A percentile compares a stretch with the other conserved stretches of the same genome.
Conservation (phyloP, 1,284 basidiomycete species). For the Cryptococcus amylolentus region DNA sequence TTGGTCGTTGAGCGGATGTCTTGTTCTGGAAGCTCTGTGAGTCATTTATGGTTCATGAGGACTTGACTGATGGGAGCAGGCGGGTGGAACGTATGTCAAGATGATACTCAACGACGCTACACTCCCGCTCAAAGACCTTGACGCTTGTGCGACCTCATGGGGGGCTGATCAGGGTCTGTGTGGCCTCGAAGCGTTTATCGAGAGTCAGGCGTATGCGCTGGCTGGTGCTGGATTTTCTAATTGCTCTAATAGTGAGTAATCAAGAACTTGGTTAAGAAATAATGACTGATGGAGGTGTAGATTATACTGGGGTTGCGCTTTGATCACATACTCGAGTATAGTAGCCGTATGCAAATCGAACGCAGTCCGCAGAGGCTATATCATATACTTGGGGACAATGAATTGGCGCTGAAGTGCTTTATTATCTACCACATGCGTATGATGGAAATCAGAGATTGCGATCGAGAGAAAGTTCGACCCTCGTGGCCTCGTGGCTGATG, state of each 20-base stretch:
- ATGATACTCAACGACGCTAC: conserved; percentile 33
- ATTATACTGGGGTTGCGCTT: too few relatives aligned
- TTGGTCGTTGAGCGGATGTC: conserved; percentile 22
- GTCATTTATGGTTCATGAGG: neutral
- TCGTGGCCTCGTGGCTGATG: too few relatives aligned
- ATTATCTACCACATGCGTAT: too few relatives aligned
- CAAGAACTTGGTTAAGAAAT: too few relatives aligned
- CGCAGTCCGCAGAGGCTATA: too few relatives aligned
- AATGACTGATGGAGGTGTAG: too few relatives aligned
- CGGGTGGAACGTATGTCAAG: conserved; percentile 17
- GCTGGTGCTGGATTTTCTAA: conserved; percentile 1
- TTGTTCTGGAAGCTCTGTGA: neutral
- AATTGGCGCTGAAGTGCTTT: too few relatives aligned
- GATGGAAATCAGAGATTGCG: too few relatives aligned
- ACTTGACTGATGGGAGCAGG: neutral
- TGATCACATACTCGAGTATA: too few relatives aligned
- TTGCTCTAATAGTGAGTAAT: conserved; percentile 2
- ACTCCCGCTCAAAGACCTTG: conserved; percentile 10
- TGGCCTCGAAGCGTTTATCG: conserved; percentile 20
- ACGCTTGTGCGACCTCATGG: conserved; percentile 10
- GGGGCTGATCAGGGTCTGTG: conserved; percentile 19
- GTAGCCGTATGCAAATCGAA: too few relatives aligned
- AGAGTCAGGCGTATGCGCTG: conserved; percentile 14
- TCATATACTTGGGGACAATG: too few relatives aligned
- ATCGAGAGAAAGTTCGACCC: too few relatives aligned